A percentile compares a stretch with the other conserved stretches of the same genome.
These are phyloP conservation scores for Russula ochroleuca DNA, from an alignment of 768 basidiomycete species.

Conservation along the genomic window DNA sequence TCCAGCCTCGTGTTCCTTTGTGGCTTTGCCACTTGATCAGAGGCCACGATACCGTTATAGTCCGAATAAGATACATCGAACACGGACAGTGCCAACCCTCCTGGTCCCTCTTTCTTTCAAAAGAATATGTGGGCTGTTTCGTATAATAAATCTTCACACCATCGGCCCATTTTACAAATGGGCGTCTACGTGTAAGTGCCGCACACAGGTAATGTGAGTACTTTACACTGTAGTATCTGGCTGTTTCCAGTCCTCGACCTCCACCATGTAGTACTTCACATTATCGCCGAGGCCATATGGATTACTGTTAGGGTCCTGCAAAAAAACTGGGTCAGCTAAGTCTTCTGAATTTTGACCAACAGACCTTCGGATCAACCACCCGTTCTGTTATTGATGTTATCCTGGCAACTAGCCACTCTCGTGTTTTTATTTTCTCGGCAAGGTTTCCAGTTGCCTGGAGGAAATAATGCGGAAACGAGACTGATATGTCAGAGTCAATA, in stretches of 20 bases:
- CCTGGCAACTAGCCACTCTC: slow-evolving; percentile 94
- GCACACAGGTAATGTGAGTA: no score
- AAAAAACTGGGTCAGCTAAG: slow-evolving; percentile 11
- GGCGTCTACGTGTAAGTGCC: no score
- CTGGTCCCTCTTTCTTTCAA: no score
- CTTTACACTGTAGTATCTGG: slow-evolving; percentile 50
- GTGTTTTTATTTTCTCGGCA: slow-evolving; percentile 81
- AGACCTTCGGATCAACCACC: slow-evolving; percentile 73
- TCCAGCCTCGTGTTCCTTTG: no score
- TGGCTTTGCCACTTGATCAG: no score
- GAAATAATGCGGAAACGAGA: slow-evolving; percentile 97
- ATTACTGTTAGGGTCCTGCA: slow-evolving; percentile 75
- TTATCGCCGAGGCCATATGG: slow-evolving; percentile 87
- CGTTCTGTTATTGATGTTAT: slow-evolving; percentile 86
- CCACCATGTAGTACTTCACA: slow-evolving; percentile 89
- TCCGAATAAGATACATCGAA: no score
- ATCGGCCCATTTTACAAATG: no score
- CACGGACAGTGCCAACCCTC: no score
- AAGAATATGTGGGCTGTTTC: no score
- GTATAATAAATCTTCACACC: no score
- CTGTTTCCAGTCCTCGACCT: slow-evolving; percentile 92
- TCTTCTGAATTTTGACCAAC: slow-evolving; percentile 26
- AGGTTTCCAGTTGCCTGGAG: slow-evolving; percentile 81
- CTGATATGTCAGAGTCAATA: slow-evolving; percentile 43
- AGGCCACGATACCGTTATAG: no score